Evolutionary conservation across 345 rosid genomes (phyloP), one percentile per base, ranked within the genome.

Genomic region (Psidium friedrichsthalianum): DNA sequence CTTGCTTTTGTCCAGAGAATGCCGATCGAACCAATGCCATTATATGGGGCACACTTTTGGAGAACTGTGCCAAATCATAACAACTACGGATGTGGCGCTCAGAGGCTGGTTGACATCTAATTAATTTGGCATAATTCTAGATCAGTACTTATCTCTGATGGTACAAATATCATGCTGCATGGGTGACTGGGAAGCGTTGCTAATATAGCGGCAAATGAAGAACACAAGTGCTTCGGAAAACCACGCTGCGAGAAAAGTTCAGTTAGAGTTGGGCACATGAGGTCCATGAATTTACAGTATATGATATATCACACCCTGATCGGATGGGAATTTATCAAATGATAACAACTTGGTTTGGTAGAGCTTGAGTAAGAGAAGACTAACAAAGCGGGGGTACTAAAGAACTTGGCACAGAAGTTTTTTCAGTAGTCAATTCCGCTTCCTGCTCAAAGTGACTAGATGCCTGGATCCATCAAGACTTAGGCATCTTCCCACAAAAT

Each of bases 31-130:
- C 98, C 98, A 58, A 95, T 89, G 98, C 88, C 69, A 89, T 95
- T 84, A 94, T 96, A 56, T 95, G 92, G 98, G 94, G 98, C 44
- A 94, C 98, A 83, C 95, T 96, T 87, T 90, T 96, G 88, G 93
- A 90, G 51, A 98, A 95, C 5, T 96, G 98, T 96, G 98, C 85
- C 93, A 93, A 85, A 88, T 88, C 98, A 94, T 90, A 91, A 92
- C 83, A 90, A 89, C 6, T n/a, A 89, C 87, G 8, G 92, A 85
- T 61, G 89, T 94, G 32, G 94, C 99, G n/a, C 44, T 91, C 90
- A 83, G 88, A 93, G 88, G 88, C 90, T 93, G 82, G 86, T 91
- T 51, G 90, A 92, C 86, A 56, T 80, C 89, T 95, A 42, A 88
- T 85, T 87, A 86, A 83, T 51, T 84, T 90, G 87, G 93, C n/a